A percentile compares a stretch with the other conserved stretches of the same genome.
These are phyloP conservation scores for Pythium grandisporangium DNA, from an alignment of 352 stramenopile genomes.

Conservation along the genomic window DNA sequence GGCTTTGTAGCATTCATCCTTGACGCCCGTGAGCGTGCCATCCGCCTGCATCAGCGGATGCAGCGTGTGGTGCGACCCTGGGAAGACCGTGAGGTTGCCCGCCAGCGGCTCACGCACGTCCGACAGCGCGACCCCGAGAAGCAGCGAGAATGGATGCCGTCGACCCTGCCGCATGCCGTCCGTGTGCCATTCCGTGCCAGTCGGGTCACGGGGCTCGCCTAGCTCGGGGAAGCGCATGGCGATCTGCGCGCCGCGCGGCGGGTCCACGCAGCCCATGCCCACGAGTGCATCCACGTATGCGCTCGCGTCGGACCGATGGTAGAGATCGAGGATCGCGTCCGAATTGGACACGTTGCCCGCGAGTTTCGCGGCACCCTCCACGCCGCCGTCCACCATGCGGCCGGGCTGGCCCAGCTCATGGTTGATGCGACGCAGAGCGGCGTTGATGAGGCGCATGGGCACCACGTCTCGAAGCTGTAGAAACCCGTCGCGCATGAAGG, in stretches of 20 bases:
- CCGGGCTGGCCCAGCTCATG: slow-evolving; percentile 64
- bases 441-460: slow-evolving; percentile 39
- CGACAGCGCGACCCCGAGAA: slow-evolving; percentile 63
- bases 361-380: slow-evolving; percentile 62
- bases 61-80: slow-evolving; percentile 41
- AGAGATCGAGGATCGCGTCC: slow-evolving; percentile 48
- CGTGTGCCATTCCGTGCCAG: slow-evolving; percentile 75
- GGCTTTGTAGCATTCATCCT: slow-evolving; percentile 48
- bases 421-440: slow-evolving; percentile 54
- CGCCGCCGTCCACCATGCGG: slow-evolving; percentile 61
- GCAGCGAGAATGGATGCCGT: slow-evolving; percentile 56
- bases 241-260: slow-evolving; percentile 52
- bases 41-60: slow-evolving; percentile 35
- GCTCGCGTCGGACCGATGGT: slow-evolving; percentile 30
- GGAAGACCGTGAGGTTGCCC: slow-evolving; percentile 72
- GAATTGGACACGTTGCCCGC: slow-evolving; percentile 65
- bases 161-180: slow-evolving; percentile 73
- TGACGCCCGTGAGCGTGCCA: slow-evolving; percentile 40
- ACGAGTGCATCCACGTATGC: slow-evolving; percentile 63
- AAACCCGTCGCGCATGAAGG: slow-evolving; percentile 70
- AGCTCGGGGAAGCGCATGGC: slow-evolving; percentile 69
- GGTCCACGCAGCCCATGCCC: slow-evolving; percentile 25
- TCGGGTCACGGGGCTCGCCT: slow-evolving; percentile 40
- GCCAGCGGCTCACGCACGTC: slow-evolving; percentile 46
- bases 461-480: slow-evolving; percentile 57